A percentile compares a stretch with the other conserved stretches of the same genome.
Conservation (phyloP, 2,329 filamentous ascomycete genomes). For the Aspergillus fischeri region DNA sequence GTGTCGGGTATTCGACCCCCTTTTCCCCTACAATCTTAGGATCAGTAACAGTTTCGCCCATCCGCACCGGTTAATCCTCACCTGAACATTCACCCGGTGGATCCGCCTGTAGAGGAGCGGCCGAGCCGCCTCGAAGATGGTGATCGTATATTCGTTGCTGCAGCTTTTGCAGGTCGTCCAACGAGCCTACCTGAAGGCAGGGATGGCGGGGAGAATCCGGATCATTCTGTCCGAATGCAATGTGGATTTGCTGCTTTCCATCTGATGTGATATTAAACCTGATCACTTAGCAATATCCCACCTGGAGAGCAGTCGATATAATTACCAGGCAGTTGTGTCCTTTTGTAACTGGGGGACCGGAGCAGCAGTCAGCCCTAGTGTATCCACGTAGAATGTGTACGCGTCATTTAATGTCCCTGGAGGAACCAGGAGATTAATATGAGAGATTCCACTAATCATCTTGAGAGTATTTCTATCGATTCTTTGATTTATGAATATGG, state of each 20-base stretch:
- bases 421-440: constrained; percentile 59
- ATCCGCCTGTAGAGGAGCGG: constrained; percentile 54
- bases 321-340: constrained; percentile 52
- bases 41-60: neutral
- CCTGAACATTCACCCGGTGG: constrained; percentile 48
- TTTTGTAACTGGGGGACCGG: constrained; percentile 52
- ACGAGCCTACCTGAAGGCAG: constrained; percentile 53
- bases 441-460: constrained; percentile 53
- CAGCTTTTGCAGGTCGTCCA: constrained; percentile 47
- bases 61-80: constrained; percentile 12
- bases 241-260: constrained; percentile 54
- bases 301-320: neutral
- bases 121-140: constrained; percentile 44
- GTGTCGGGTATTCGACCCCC: constrained; percentile 56
- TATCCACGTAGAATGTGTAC: constrained; percentile 52
- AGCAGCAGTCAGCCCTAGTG: constrained; percentile 51
- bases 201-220: constrained; percentile 49
- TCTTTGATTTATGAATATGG: neutral
- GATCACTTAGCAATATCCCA: neutral
- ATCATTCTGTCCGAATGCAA: constrained; percentile 46
- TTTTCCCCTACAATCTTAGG: constrained; percentile 41
- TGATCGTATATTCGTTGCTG: constrained; percentile 52
- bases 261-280: constrained; percentile 54
- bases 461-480: neutral
- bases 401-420: constrained; percentile 50